Evolutionary conservation across 331 rosid genomes (phyloP), one percentile per base, ranked within the genome.

Genomic region (Cucumis variabilis): DNA sequence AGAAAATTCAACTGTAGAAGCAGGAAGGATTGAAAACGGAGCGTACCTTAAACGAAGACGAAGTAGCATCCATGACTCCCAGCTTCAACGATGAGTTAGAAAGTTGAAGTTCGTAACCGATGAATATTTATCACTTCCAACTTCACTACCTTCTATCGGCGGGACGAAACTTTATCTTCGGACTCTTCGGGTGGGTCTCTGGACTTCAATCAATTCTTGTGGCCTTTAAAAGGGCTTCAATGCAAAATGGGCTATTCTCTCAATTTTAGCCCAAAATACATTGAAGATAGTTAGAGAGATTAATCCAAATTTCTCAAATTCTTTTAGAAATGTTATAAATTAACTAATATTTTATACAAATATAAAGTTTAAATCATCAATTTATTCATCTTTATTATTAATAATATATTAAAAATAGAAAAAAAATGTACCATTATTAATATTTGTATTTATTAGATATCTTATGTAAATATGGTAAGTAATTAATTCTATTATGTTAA

Each of bases 31-130:
- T 55, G 58, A 17, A 78, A 51, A 16, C 83, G 6, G 37, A 9
- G 12, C 28, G 51, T 60, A 81, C 85, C 85, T 81, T 81, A 33
- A 58, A 81, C 85, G 85, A 12, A 58, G 85, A 58, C 51, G 70
- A 81, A 81, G 30, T 81, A 81, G 85, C 70, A 28, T 58, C 85
- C 85, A 81, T 81, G 63, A 27, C 70, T 81, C 48, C 19, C 69
- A 17, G 69, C 65, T 28, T 20, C 70, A 25, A 27, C 85, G 10
- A 58, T 81, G 30, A 60, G 28, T 58, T 58, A 7, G 85, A 60
- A 58, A 60, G 50, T 30, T 30, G 51, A 81, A 60, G 70, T 20
- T 50, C 9, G 28, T 44, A 41, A 74, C 33, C 13, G 67, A 53
- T 16, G 84, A 63, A 63, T 63, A 63, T 58, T 58, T 21, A 25